Base-by-base conservation (phyloP, 1,284 basidiomycete genomes). In the Irpex lacteus region DNA sequence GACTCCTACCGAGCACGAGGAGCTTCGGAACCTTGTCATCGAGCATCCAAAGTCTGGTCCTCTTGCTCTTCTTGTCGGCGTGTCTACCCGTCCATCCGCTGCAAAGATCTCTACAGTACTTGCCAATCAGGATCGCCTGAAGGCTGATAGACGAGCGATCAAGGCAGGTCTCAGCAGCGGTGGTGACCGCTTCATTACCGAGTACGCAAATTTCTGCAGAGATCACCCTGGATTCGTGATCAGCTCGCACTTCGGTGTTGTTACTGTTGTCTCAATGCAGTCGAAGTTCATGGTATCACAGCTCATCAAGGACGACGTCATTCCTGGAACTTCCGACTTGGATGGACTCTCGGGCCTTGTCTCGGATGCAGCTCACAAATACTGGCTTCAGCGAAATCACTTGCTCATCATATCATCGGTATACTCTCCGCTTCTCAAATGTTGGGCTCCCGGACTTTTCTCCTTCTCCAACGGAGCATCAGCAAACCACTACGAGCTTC, bases 341-440 rank as follows among this genome's bases (percentile, higher is more conserved):
- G n/a, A n/a, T n/a, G n/a, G n/a, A n/a, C 63, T 74, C 15, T 73
- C 76, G 66, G 76, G 76, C 2, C 52, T 75, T 57, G 70, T 77
- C 21, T 72, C 71, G 49, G 74, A 78, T 67, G 76, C 72, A 1
- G 70, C 75, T 7, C 75, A 77, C 66, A 66, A 65, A 4, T 71
- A 53, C 59, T 71, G 67, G 67, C 21, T 11, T 4, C 36, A 63
- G 5, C 34, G 44, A 0, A 65, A 65, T n/a, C 5, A 19, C 47
- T 13, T 67, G 26, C 68, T 71, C 38, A 69, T 70, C 26, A 59
- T 64, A 15, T 65, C 54, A 26, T 69, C 69, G 0, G 50, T 47
- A 1, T 71, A 69, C 40, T 60, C 59, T 26, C 40, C 40, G 6
- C n/a, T 61, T 8, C 63, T 75, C 3, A 38, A 55, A 3, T 68